phyloP scores from a whole-genome alignment of 768 basidiomycete genomes.

The Calocybe indica region DNA sequence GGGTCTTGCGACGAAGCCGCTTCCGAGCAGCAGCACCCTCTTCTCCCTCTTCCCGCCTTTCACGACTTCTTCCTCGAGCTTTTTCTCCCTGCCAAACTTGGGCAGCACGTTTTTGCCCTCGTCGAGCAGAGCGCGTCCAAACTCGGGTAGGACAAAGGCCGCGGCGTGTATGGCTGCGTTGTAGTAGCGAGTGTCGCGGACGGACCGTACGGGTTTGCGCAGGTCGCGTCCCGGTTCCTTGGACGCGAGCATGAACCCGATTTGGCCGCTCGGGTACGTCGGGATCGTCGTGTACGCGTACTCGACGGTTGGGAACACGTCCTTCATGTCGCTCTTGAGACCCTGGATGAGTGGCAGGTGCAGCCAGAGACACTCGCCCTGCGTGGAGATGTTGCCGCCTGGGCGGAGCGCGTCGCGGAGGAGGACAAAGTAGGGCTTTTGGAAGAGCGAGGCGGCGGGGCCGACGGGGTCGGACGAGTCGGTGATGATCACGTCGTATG shows the following conservation, averaged over 20 bases:
- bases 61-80: conserved; percentile 22
- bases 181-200: conserved; percentile 77
- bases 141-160: conserved; percentile 92
- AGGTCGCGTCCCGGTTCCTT: conserved; percentile 70
- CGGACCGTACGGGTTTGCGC: conserved; percentile 63
- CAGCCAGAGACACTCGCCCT: conserved; percentile 94
- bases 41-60: conserved; percentile 36
- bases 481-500: conserved; percentile 97
- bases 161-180: conserved; percentile 73
- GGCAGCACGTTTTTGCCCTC: conserved; percentile 71
- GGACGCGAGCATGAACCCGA: conserved; percentile 89
- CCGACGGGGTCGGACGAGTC: conserved; percentile 99
- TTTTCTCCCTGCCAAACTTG: conserved; percentile 61
- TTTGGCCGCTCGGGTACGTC: conserved; percentile 97
- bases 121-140: conserved; percentile 68
- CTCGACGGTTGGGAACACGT: conserved; percentile 74
- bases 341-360: conserved; percentile 84
- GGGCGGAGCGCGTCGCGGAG: conserved; percentile 85
- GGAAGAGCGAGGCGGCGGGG: conserved; percentile 89
- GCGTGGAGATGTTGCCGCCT: conserved; percentile 91
- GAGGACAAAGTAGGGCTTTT: conserved; percentile 95
- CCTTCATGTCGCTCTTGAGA: conserved; percentile 60
- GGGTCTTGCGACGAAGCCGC: conserved; percentile 94
- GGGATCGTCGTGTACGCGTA: conserved; percentile 97
- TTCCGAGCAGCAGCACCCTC: conserved; percentile 85